A percentile compares a stretch with the other conserved stretches of the same genome.
Conservation (phyloP, 257 asterid genomes). For the Handroanthus guayacan region DNA sequence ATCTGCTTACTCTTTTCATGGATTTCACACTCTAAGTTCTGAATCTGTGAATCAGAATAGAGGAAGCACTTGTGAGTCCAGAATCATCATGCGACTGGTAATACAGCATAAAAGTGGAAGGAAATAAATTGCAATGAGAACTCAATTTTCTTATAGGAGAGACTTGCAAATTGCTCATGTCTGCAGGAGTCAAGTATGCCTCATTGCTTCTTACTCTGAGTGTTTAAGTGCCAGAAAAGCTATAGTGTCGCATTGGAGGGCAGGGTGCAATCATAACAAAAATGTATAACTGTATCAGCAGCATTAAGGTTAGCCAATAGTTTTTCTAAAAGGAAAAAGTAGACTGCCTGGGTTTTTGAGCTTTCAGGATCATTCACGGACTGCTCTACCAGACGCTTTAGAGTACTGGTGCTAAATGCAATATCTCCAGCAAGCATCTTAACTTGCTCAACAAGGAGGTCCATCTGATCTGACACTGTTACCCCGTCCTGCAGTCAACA, state of each 20-base stretch:
- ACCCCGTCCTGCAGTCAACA: conserved; percentile 63
- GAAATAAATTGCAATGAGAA: conserved; percentile 1
- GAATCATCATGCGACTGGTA: conserved; percentile 16
- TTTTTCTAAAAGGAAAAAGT: not conserved
- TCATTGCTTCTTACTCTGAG: not conserved
- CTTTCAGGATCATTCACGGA: conserved; percentile 79
- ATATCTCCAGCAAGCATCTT: conserved; percentile 98
- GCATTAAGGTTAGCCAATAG: conserved; percentile 13
- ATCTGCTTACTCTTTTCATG: conserved; percentile 84
- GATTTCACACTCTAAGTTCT: conserved; percentile 86
- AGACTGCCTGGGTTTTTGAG: conserved; percentile 72
- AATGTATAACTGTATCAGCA: not conserved
- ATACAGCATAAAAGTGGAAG: conserved; percentile 20
- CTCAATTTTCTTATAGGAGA: conserved; percentile 5
- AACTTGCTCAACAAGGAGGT: conserved; percentile 91
- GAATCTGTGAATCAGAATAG: conserved; percentile 60
- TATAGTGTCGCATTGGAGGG: not conserved
- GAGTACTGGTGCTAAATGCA: conserved; percentile 87
- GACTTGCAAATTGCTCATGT: conserved; percentile 15
- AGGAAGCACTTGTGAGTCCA: conserved; percentile 16
- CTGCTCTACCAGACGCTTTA: conserved; percentile 85
- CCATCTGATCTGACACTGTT: conserved; percentile 80
- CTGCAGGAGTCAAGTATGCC: not conserved
- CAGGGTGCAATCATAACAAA: conserved; percentile 6
- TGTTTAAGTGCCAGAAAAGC: not conserved